Conservation (phyloP, 495 filamentous ascomycete species). For the Venustampulla echinocandica region DNA sequence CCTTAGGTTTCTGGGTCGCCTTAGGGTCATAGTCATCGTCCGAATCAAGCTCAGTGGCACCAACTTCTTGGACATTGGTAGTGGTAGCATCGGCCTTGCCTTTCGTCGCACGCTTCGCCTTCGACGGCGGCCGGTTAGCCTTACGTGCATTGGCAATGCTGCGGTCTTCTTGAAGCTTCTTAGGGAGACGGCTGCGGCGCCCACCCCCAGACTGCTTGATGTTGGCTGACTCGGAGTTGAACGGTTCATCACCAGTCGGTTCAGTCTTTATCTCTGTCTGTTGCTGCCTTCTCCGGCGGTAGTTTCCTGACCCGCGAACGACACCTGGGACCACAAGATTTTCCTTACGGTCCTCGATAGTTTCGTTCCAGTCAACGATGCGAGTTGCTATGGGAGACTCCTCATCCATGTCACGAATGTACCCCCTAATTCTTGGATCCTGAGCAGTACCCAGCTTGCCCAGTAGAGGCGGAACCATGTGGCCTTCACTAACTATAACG, state of each 20-base stretch:
- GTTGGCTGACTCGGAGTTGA: no score
- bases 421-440: conserved; percentile 25
- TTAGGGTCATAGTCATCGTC: conserved; percentile 6
- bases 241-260: not conserved
- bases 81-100: no score
- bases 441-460: conserved; percentile 11
- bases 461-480: conserved; percentile 28
- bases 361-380: conserved; percentile 23
- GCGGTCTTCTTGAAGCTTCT: no score
- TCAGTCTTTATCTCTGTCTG: conserved; percentile 1
- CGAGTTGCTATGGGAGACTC: conserved; percentile 11
- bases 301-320: conserved; percentile 17
- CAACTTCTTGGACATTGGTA: not conserved
- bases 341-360: conserved; percentile 20
- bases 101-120: no score
- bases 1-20: not conserved
- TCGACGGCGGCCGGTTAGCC: no score
- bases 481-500: conserved; percentile 25
- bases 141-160: no score
- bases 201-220: no score
- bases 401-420: conserved; percentile 18
- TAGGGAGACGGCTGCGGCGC: no score
- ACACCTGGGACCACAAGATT: conserved; percentile 8
- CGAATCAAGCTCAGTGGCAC: conserved; percentile 1
- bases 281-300: no score